phyloP scores from a whole-genome alignment of 768 basidiomycete species.

The Pulveroboletus sp. region DNA sequence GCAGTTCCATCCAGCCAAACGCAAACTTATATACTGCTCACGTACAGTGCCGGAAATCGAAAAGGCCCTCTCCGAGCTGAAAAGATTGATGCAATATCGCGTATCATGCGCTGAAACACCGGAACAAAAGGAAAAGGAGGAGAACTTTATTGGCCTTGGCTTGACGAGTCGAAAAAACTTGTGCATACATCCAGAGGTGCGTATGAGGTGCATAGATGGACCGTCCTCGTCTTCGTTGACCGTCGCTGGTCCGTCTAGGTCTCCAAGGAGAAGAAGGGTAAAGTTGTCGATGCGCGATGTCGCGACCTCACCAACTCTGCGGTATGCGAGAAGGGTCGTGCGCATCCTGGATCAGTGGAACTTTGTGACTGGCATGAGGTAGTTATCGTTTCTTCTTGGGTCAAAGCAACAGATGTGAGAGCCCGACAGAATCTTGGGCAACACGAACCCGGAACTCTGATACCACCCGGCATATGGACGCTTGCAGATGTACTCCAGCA shows the following conservation, averaged over 20 bases:
- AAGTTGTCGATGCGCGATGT: conserved; percentile 94
- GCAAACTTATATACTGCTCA: conserved; percentile 98
- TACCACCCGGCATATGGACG: conserved; percentile 90
- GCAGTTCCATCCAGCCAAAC: conserved; percentile 87
- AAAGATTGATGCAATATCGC: conserved; percentile 90
- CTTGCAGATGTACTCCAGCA: conserved; percentile 89
- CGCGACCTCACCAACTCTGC: conserved; percentile 89
- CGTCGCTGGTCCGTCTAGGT: conserved; percentile 49
- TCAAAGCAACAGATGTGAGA: conserved; percentile 1
- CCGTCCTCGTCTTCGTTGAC: neutral
- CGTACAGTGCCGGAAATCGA: conserved; percentile 99
- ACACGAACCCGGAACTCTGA: conserved; percentile 74
- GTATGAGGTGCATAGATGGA: conserved; percentile 12
- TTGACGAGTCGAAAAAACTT: conserved; percentile 95
- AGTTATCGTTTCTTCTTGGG: conserved; percentile 14
- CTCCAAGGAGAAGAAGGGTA: conserved; percentile 97
- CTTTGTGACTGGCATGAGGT: conserved; percentile 98
- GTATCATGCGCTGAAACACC: conserved; percentile 67
- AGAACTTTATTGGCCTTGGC: conserved; percentile 82
- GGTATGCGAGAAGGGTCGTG: conserved; percentile 77
- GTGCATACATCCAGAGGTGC: conserved; percentile 91
- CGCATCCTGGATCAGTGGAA: conserved; percentile 86
- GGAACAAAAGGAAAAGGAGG: conserved; percentile 75
- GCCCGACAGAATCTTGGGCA: conserved; percentile 70
- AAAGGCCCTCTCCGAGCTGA: conserved; percentile 94